Base-by-base conservation (phyloP, 2,329 filamentous ascomycete species). In the Exophiala bonariae region DNA sequence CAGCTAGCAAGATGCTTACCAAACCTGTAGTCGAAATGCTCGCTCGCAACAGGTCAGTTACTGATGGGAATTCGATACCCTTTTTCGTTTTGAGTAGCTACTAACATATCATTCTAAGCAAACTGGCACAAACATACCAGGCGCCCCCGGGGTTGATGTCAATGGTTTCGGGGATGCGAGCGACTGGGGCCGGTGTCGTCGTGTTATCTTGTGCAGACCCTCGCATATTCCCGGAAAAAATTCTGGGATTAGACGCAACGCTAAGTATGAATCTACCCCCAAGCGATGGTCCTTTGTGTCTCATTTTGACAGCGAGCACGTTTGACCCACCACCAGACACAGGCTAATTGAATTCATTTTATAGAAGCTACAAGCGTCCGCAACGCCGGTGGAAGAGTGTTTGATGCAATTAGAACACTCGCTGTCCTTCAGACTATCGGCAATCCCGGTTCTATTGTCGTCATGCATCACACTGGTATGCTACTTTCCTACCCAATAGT, bases 391-490 rank as follows among this genome's bases (percentile, higher is more conserved):
- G 47, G 47, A 10, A 41, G 47, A 41, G 47, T 30, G 8, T 44
- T 50, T 18, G 47, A 50, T 30, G 41, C 41, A 4, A 50, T 50
- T 17, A 44, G 47, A 16, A 50, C 47, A n/a, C 37, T 50, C 7
- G 26, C 41, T 2, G 41, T 45, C 14, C 36, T 50, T n/a, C 41
- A 50, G 30, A 45, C 47, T 13, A 50, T 50, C 13, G 47, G 47
- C 28, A 35, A 41, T 10, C 41, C 42, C 4, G 42, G 36, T 2
- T 41, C 47, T 13, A 45, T 50, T 14, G 37, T 50, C 14, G 41
- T 50, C 8, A 44, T 50, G 35, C 47, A 50, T 30, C 47, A 50
- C 20, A 50, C 47, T 3, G 46, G 41, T 49, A 36, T 31, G n/a
- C 16, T 8, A 4, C 2, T 28, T 28, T n/a, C n/a, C n/a, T n/a